phyloP scores from a whole-genome alignment of 768 basidiomycete species.

The Tulasnella sp. region DNA sequence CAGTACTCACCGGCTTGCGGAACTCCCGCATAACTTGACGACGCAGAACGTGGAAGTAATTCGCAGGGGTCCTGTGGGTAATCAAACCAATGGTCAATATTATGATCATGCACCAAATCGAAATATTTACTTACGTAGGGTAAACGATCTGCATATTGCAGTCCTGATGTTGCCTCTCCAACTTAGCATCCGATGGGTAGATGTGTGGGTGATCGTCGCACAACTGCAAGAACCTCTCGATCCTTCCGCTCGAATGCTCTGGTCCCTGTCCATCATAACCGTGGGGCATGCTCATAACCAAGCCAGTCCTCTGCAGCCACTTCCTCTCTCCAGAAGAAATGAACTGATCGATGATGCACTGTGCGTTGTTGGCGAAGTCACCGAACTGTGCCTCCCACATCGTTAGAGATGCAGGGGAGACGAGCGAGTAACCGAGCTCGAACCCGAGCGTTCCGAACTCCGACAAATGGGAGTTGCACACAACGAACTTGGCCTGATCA shows the following conservation, averaged over 20 bases:
- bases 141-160: slow-evolving; percentile 99
- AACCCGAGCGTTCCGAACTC: slow-evolving; percentile 94
- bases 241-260: slow-evolving; percentile 90
- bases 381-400: slow-evolving; percentile 99
- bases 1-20: slow-evolving; percentile 73
- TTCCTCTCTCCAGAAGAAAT: slow-evolving; percentile 95
- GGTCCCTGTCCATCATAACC: slow-evolving; percentile 99
- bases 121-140: slow-evolving; percentile 56
- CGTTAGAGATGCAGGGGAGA: slow-evolving; percentile 83
- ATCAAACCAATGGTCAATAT: neutral
- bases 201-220: slow-evolving; percentile 93
- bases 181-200: slow-evolving; percentile 80
- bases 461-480: slow-evolving; percentile 95
- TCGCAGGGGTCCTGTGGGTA: slow-evolving; percentile 68
- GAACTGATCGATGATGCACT: slow-evolving; percentile 98
- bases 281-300: slow-evolving; percentile 84
- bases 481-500: slow-evolving; percentile 83
- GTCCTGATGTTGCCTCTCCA: slow-evolving; percentile 94
- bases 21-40: slow-evolving; percentile 96
- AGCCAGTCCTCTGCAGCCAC: slow-evolving; percentile 88
- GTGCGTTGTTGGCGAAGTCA: slow-evolving; percentile 96
- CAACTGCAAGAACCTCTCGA: slow-evolving; percentile 95
- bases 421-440: slow-evolving; percentile 96
- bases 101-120: neutral
- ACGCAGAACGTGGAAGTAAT: slow-evolving; percentile 97